Evolutionary conservation across 495 filamentous ascomycete genomes (phyloP), one percentile per base, ranked within the genome.

Genomic region (Hyphodiscus hymeniophilus): DNA sequence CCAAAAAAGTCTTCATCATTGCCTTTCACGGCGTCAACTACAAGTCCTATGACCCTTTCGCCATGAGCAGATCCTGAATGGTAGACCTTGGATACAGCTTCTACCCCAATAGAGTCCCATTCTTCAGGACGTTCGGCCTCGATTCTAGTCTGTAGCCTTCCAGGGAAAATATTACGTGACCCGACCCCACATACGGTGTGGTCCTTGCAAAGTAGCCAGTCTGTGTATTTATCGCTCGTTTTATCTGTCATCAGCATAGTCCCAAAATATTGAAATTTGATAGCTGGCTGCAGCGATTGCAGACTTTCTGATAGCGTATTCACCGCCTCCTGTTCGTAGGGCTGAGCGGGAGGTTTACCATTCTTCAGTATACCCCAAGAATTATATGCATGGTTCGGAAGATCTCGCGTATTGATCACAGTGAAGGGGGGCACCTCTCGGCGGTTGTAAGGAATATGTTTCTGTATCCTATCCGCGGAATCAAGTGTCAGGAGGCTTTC

Each of bases 71-170:
- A 17, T 3, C 8, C 33, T 2, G 49, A 41, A 12, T 42, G 23
- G 26, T 52, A 33, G 8, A 54, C 38, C 0, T 40, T 50, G 16
- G 50, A 50, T 10, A 43, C 36, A 5, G 50, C 10, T 35, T 57
- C 46, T 8, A 57, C 22, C 0, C 55, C 55, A 23, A 34, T 50
- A 12, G 44, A 45, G 22, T 57, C 55, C 55, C 55, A 57, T 16
- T 50, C 13, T n/a, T 13, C 21, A 6, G 17, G 1, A 22, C 23
- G n/a, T 33, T 3, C 20, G 7, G 30, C n/a, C 10, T 15, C 2
- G 17, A n/a, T 13, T 5, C 17, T 13, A 3, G 6, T 15, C 11
- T 38, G 6, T 22, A 33, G 46, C 26, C 15, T 46, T n/a, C 31
- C 47, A 40, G 5, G 18, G 1, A n/a, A 42, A 17, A 57, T 28